phyloP scores from a whole-genome alignment of 305 asterid genomes.

The Fraxinus platypoda region DNA sequence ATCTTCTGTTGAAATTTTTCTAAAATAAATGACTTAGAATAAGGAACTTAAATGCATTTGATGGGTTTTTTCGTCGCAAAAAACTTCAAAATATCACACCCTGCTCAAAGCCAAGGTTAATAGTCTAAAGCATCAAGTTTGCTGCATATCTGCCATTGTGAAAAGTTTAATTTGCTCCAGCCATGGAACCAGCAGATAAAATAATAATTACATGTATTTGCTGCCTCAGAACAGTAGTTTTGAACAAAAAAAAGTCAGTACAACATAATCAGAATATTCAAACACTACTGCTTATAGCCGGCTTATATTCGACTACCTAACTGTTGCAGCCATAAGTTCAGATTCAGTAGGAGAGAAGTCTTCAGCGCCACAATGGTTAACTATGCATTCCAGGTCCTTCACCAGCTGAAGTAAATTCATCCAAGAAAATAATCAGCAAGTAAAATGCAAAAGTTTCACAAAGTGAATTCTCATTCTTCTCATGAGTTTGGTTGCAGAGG shows the following conservation, averaged over 20 bases:
- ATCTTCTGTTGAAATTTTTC: background rate
- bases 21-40: background rate
- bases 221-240: background rate
- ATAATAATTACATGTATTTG: background rate
- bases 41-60: background rate
- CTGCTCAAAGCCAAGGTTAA: background rate
- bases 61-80: background rate
- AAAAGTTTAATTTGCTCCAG: background rate
- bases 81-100: background rate
- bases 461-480: background rate
- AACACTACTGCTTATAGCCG: background rate
- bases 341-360: slow-evolving; percentile 51
- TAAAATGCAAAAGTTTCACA: background rate
- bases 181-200: background rate
- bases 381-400: slow-evolving; percentile 24
- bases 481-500: background rate
- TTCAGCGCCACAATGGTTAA: slow-evolving; percentile 30
- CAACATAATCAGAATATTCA: background rate
- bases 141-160: background rate
- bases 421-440: background rate
- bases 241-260: background rate
- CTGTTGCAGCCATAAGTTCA: slow-evolving; percentile 23
- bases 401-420: slow-evolving; percentile 32
- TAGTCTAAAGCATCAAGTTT: background rate
- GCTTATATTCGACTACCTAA: background rate